These are phyloP conservation scores for Fagus sylvatica DNA, from an alignment of 306 rosid species.

Conservation along the genomic window DNA sequence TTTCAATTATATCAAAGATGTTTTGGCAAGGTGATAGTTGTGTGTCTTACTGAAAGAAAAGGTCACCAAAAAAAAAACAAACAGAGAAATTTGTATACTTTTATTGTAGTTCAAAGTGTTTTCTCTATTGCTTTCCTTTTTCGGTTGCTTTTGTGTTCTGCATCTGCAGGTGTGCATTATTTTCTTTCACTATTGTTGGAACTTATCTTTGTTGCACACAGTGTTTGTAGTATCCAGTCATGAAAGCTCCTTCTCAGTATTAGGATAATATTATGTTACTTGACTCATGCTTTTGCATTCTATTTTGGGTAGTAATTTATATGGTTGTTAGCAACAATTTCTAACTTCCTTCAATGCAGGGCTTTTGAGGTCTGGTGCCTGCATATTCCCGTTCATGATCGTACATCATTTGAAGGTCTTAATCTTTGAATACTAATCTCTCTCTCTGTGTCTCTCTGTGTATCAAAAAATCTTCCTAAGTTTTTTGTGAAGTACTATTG, in stretches of 20 bases:
- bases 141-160: background rate
- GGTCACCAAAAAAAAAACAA: too few species aligned
- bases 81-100: background rate
- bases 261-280: background rate
- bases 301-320: background rate
- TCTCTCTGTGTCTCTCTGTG: too few species aligned
- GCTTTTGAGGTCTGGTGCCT: constrained; percentile 87
- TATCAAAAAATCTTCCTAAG: constrained; percentile 25
- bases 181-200: background rate
- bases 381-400: constrained; percentile 78
- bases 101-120: background rate
- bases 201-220: background rate
- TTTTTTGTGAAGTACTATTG: constrained; percentile 13
- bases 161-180: background rate
- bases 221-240: constrained; percentile 5
- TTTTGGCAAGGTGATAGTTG: background rate
- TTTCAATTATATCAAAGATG: constrained; percentile 10
- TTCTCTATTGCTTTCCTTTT: background rate
- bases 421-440: constrained; percentile 5
- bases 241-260: constrained; percentile 7
- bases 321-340: background rate
- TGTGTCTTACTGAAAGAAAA: background rate
- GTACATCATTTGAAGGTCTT: constrained; percentile 88
- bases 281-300: background rate
- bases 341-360: constrained; percentile 42